Conservation (phyloP, 306 rosid species). For the Citrullus mucosospermus region DNA sequence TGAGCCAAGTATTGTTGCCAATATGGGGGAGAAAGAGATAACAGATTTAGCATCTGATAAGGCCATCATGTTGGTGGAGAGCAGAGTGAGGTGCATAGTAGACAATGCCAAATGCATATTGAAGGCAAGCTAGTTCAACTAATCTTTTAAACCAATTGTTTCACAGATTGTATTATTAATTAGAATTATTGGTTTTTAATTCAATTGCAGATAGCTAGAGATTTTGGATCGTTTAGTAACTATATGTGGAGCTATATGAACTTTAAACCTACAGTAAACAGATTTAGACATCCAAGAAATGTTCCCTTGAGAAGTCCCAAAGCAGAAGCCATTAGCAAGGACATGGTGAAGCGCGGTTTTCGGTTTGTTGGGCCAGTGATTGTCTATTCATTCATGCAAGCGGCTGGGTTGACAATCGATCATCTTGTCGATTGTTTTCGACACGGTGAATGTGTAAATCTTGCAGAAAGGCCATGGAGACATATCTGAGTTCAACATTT, state of each 20-base stretch:
- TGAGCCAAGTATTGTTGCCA: slow-evolving; percentile 60
- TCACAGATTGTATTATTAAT: not conserved
- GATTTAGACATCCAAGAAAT: slow-evolving; percentile 68
- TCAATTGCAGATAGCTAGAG: slow-evolving; percentile 45
- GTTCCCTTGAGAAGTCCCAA: slow-evolving; percentile 78
- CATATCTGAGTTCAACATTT: slow-evolving; percentile 35
- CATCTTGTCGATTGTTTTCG: slow-evolving; percentile 88
- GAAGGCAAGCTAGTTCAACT: slow-evolving; percentile 40
- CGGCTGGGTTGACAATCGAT: slow-evolving; percentile 84
- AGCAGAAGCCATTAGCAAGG: slow-evolving; percentile 87
- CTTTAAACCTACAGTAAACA: slow-evolving; percentile 72
- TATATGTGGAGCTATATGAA: slow-evolving; percentile 80
- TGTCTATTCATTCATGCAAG: slow-evolving; percentile 93
- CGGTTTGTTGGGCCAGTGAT: slow-evolving; percentile 87
- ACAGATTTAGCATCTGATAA: slow-evolving; percentile 59
- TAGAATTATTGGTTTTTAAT: not conserved
- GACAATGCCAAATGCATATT: slow-evolving; percentile 87
- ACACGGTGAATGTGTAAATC: slow-evolving; percentile 61
- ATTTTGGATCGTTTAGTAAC: slow-evolving; percentile 82
- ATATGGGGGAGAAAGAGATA: slow-evolving; percentile 82
- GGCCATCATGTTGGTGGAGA: slow-evolving; percentile 49
- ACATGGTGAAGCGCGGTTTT: slow-evolving; percentile 65
- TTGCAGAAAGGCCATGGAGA: slow-evolving; percentile 99
- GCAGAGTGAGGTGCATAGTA: slow-evolving; percentile 77
- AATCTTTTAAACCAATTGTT: not conserved